Conservation (phyloP, 352 stramenopile genomes). For the Pythium monospermum region DNA sequence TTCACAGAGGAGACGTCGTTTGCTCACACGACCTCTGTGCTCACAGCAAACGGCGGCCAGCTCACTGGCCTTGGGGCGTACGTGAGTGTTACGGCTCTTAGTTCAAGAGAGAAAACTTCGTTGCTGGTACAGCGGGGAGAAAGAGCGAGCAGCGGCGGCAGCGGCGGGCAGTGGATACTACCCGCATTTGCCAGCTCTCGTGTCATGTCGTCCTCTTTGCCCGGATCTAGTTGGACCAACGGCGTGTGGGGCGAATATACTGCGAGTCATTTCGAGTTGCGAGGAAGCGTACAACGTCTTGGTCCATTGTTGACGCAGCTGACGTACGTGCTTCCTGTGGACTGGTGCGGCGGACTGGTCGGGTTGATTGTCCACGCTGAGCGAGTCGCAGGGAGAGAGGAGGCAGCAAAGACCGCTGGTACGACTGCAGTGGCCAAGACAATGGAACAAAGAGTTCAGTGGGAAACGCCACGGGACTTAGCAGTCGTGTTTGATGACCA, state of each 20-base stretch:
- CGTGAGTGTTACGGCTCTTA: neutral
- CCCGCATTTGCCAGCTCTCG: conserved; percentile 1
- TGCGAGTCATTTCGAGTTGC: conserved; percentile 4
- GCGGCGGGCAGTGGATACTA: conserved; percentile 10
- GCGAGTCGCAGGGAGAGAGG: neutral
- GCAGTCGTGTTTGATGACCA: no score
- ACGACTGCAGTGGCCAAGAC: no score
- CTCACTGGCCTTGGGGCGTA: conserved; percentile 22
- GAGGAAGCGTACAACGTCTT: neutral
- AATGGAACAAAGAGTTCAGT: no score
- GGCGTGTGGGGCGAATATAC: neutral
- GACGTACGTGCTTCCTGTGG: neutral
- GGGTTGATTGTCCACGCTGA: neutral
- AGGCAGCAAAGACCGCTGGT: neutral
- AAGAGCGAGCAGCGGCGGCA: no score
- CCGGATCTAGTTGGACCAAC: no score
- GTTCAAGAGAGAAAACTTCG: neutral
- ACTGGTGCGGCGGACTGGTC: conserved; percentile 7
- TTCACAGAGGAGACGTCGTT: conserved; percentile 15
- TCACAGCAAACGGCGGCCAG: conserved; percentile 9
- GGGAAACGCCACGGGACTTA: no score
- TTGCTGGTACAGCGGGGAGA: no score
- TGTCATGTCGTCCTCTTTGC: no score
- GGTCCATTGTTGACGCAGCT: conserved; percentile 1
- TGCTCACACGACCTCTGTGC: neutral